A percentile compares a stretch with the other conserved stretches of the same genome.
phyloP scores from a whole-genome alignment of 345 rosid species.

The Lepidium didymum region DNA sequence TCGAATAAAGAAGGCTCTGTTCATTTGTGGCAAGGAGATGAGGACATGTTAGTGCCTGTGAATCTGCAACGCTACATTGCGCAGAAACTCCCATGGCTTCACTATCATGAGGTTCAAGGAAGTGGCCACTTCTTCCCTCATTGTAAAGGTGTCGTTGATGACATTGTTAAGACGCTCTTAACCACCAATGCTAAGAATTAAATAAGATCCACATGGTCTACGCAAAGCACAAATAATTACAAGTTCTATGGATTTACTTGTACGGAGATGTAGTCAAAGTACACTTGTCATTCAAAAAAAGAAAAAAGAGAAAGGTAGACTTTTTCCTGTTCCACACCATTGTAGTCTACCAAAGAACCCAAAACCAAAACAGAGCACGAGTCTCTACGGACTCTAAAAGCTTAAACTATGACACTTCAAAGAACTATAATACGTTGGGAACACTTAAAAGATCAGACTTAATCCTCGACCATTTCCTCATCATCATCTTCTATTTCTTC shows the following conservation, averaged over 20 bases:
- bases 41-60: conserved; percentile 52
- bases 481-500: conserved; percentile 68
- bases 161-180: conserved; percentile 42
- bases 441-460: not conserved
- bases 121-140: conserved; percentile 44
- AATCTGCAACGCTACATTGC: conserved; percentile 42
- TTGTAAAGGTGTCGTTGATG: conserved; percentile 32
- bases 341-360: not conserved
- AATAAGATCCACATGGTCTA: not conserved
- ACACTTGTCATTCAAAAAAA: too few relatives aligned
- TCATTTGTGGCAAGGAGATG: conserved; percentile 72
- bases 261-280: not conserved
- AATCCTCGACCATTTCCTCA: conserved; percentile 41
- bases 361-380: not conserved
- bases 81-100: conserved; percentile 62
- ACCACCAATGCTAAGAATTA: not conserved
- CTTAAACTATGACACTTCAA: not conserved
- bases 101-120: conserved; percentile 54
- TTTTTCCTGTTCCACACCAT: not conserved
- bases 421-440: not conserved
- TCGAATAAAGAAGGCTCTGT: conserved; percentile 39
- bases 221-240: not conserved
- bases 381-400: not conserved
- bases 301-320: not conserved
- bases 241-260: not conserved